Percentiles rank a stretch among this genome's conserved stretches.
Conservation (phyloP, 331 rosid species). For the Saraca asoca region DNA sequence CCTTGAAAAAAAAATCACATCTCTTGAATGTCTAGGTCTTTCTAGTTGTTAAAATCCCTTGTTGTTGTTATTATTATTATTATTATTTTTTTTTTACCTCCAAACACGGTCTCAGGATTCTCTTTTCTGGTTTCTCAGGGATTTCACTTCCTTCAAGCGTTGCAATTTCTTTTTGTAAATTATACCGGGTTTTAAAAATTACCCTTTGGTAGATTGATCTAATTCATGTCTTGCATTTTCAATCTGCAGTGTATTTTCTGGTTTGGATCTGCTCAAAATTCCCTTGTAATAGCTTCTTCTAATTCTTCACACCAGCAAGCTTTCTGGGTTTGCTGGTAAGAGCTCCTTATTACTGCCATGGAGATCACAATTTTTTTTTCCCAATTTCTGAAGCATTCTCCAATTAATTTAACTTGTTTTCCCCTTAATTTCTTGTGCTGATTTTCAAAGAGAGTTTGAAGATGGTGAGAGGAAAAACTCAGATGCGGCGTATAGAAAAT, state of each 20-base stretch:
- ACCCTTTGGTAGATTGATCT: slow-evolving; percentile 14
- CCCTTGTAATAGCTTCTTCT: neutral
- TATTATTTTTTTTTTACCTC: too few relatives aligned
- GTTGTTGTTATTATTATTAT: neutral
- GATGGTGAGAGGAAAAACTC: too few relatives aligned
- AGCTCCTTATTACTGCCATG: neutral
- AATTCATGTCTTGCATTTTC: slow-evolving; percentile 5
- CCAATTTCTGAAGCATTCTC: too few relatives aligned
- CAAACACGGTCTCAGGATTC: neutral
- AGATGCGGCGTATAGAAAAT: too few relatives aligned
- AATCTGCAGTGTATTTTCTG: slow-evolving; percentile 3
- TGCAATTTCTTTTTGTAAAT: neutral
- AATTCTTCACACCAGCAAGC: neutral
- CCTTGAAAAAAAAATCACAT: neutral
- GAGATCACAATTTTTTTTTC: too few relatives aligned
- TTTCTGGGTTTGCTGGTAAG: slow-evolving; percentile 27
- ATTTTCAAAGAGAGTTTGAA: too few relatives aligned
- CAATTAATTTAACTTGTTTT: too few relatives aligned
- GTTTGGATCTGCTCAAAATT: slow-evolving; percentile 17
- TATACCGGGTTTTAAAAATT: neutral
- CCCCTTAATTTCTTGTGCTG: too few relatives aligned
- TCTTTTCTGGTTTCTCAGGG: neutral
- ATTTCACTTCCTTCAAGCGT: neutral
- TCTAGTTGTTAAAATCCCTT: slow-evolving; percentile 17
- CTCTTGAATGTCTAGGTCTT: neutral